Evolutionary conservation across 345 rosid genomes (phyloP).

Genomic region (Rubroshorea leprosula): DNA sequence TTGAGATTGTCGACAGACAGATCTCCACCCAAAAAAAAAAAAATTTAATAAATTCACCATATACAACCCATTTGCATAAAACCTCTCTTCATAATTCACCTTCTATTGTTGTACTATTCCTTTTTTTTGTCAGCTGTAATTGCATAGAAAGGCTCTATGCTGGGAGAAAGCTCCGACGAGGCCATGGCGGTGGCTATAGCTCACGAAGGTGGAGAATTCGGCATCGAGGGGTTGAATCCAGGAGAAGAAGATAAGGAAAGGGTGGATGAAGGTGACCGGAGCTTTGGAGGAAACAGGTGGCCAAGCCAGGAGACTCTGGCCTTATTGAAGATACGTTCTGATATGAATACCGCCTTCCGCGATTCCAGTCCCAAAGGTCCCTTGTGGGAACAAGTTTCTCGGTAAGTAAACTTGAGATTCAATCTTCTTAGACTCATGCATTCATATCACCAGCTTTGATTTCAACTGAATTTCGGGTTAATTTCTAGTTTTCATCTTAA

Average conservation of each 20-base stretch:
- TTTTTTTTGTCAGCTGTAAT: constrained; percentile 19
- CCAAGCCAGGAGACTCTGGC: constrained; percentile 76
- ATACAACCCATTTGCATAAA: too few relatives aligned
- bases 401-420: too few relatives aligned
- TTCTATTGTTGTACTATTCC: too few relatives aligned
- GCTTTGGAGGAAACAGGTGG: constrained; percentile 72
- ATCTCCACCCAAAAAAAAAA: too few relatives aligned
- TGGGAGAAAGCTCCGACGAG: constrained; percentile 30
- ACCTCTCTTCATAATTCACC: too few relatives aligned
- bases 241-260: constrained; percentile 40
- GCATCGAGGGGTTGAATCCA: constrained; percentile 25
- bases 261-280: constrained; percentile 39
- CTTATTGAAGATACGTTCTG: constrained; percentile 59
- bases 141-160: constrained; percentile 27
- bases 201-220: constrained; percentile 15
- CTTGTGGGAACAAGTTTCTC: constrained; percentile 60
- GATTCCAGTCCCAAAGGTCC: constrained; percentile 73
- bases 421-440: too few relatives aligned
- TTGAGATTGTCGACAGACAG: too few relatives aligned
- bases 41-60: too few relatives aligned
- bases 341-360: constrained; percentile 62
- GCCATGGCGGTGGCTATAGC: constrained; percentile 12
- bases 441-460: too few relatives aligned
- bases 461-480: too few relatives aligned
- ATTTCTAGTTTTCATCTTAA: too few relatives aligned